Conservation (phyloP, 176 grass and related monocot genomes). For the Eleusine indica region DNA sequence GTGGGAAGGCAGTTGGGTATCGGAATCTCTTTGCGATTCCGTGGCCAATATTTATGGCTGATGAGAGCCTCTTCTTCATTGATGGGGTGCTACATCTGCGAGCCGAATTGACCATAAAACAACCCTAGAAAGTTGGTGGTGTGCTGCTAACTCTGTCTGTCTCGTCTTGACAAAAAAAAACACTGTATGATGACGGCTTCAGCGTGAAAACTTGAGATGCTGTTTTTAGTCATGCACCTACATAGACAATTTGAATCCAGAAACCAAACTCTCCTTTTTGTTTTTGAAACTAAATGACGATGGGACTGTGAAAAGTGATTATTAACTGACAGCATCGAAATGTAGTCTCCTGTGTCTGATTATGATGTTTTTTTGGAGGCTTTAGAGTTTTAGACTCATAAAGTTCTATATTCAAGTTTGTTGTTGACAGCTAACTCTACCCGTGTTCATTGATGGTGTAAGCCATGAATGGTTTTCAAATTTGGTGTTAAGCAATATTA, state of each 20-base stretch:
- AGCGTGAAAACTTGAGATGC: conserved; percentile 13
- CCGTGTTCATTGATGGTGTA: too few species aligned
- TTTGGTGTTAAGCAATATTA: too few species aligned
- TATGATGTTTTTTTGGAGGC: neutral
- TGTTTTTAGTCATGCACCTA: conserved; percentile 22
- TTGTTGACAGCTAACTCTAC: neutral
- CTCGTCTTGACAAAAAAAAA: neutral
- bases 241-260: conserved; percentile 40
- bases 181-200: neutral
- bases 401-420: neutral
- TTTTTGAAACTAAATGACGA: conserved; percentile 33
- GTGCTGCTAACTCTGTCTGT: conserved; percentile 35
- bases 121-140: conserved; percentile 44
- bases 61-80: conserved; percentile 94
- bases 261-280: neutral
- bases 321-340: neutral
- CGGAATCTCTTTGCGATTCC: conserved; percentile 90
- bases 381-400: neutral
- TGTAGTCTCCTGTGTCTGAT: neutral
- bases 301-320: conserved; percentile 30
- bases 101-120: conserved; percentile 89
- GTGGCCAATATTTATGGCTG: conserved; percentile 88
- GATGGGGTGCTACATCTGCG: conserved; percentile 82
- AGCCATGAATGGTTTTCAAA: too few species aligned
- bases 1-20: conserved; percentile 92